Evolutionary conservation across 2,329 filamentous ascomycete species (phyloP).

Genomic region (Aspergillaceae sp.): DNA sequence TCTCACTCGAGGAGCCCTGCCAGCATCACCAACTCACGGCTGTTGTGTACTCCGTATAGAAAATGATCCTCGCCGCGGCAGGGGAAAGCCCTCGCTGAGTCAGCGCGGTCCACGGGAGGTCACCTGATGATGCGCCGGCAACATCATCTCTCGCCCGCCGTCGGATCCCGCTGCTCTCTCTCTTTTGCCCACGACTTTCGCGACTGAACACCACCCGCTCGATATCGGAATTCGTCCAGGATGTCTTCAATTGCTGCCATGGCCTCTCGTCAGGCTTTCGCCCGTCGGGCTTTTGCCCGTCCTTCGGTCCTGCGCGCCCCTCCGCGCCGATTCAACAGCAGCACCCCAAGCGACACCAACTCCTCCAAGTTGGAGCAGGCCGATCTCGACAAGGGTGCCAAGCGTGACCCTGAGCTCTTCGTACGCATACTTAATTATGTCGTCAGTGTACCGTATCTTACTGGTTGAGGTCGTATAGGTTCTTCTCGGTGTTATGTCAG

Average conservation of each 20-base stretch:
- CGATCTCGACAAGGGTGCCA: constrained; percentile 54
- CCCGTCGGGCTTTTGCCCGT: constrained; percentile 34
- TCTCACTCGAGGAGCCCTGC: too few relatives aligned
- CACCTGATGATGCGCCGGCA: constrained; percentile 22
- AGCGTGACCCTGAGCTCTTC: constrained; percentile 66
- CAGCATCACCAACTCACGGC: too few relatives aligned
- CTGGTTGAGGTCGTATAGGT: constrained; percentile 48
- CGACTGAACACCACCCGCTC: constrained; percentile 5
- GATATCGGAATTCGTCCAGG: constrained; percentile 6
- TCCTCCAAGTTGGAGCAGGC: constrained; percentile 41
- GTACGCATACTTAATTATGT: constrained; percentile 38
- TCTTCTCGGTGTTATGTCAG: constrained; percentile 82
- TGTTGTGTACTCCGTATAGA: too few relatives aligned
- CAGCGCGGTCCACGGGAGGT: constrained; percentile 16
- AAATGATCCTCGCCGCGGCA: neutral
- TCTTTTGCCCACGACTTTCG: constrained; percentile 10
- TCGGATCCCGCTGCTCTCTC: too few relatives aligned
- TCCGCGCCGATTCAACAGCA: constrained; percentile 29
- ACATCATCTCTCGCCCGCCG: constrained; percentile 21
- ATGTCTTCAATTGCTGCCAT: constrained; percentile 38
- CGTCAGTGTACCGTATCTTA: too few relatives aligned
- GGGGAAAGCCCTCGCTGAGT: constrained; percentile 8
- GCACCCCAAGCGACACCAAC: neutral
- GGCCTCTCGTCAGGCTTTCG: constrained; percentile 34
- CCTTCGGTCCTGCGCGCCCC: constrained; percentile 34